Evolutionary conservation across 1,139 yeast genomes (phyloP), one percentile per base, ranked within the genome.

Genomic region (Kazachstania sp.): DNA sequence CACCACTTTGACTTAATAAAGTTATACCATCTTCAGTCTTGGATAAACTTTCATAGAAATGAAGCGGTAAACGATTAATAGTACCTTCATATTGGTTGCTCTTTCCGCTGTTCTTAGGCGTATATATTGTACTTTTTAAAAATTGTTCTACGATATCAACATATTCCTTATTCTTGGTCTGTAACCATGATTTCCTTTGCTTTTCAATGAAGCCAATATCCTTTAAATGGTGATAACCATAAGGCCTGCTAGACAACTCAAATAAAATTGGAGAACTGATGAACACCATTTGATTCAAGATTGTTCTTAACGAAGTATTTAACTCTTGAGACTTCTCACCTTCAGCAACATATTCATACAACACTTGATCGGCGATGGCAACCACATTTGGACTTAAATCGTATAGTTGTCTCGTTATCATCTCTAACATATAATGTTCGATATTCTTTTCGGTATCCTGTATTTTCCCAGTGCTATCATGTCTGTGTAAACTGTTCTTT

Each of bases 21-120:
- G 70, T 68, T 45, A 86, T 73, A 0, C 97, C 97, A 51, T 86
- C 94, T 50, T 79, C 86, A 0, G 97, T 86, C 46, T 83, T 77
- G 0, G 88, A 82, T 43, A 90, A 68, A 56, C 83, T 85, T 41
- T 87, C 86, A 63, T 86, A 86, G 57, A 90, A 86, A 60, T 86
- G 87, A 13, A 78, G 68, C 1, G 90, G 87, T n/a, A 71, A 56
- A 8, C 57, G 54, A 19, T 53, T 51, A 12, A 46, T 51, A 26
- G 52, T 51, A 20, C 26, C 45, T 50, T 8, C 26, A 16, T 34
- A 16, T 4, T 2, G 23, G 18, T 12, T 11, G 9, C 8, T 30
- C 8, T 7, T 5, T 5, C 13, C 18, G 23, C 23, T 44, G 11
- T n/a, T 28, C 42, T 12, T 30, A 11, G 2, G 36, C 13, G 13